Percentiles rank a stretch among this genome's conserved stretches.
These are phyloP conservation scores for Prunus campanulata DNA, from an alignment of 306 rosid genomes.

Conservation along the genomic window DNA sequence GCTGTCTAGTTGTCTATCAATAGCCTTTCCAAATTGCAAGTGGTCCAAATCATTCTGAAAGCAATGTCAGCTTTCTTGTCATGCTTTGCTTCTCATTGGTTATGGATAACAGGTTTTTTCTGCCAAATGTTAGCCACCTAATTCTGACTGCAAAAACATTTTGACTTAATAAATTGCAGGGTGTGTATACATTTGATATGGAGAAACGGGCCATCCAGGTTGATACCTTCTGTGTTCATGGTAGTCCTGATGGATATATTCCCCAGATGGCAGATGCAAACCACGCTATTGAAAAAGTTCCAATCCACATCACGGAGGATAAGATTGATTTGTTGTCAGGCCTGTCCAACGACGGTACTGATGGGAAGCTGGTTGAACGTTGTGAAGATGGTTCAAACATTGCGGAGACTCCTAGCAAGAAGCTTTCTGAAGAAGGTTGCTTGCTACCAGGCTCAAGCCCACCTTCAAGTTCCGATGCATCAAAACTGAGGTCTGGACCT, in stretches of 20 bases:
- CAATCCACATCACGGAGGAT: conserved; percentile 16
- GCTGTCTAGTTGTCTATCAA: not conserved
- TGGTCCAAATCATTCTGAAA: not conserved
- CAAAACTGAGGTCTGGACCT: conserved; percentile 26
- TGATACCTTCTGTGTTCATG: conserved; percentile 96
- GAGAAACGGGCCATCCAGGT: conserved; percentile 67
- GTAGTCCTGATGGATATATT: conserved; percentile 80
- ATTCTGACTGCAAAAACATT: conserved; percentile 25
- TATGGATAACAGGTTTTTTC: not conserved
- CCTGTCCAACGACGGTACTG: conserved; percentile 9
- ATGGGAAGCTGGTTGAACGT: conserved; percentile 22
- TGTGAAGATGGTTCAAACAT: conserved; percentile 24
- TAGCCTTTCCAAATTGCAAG: not conserved
- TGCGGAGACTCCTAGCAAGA: conserved; percentile 17
- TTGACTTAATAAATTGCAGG: conserved; percentile 47
- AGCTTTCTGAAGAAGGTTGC: conserved; percentile 21
- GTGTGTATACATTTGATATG: conserved; percentile 75
- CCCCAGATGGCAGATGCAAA: conserved; percentile 21
- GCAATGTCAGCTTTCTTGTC: conserved; percentile 1
- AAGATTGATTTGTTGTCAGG: conserved; percentile 26
- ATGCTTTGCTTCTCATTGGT: conserved; percentile 11
- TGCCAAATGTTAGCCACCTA: not conserved
- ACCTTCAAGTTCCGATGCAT: conserved; percentile 20
- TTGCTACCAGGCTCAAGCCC: conserved; percentile 26
- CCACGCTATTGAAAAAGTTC: conserved; percentile 13